Conservation (phyloP, 1,139 yeast species). For the Lodderomyces margitis region DNA sequence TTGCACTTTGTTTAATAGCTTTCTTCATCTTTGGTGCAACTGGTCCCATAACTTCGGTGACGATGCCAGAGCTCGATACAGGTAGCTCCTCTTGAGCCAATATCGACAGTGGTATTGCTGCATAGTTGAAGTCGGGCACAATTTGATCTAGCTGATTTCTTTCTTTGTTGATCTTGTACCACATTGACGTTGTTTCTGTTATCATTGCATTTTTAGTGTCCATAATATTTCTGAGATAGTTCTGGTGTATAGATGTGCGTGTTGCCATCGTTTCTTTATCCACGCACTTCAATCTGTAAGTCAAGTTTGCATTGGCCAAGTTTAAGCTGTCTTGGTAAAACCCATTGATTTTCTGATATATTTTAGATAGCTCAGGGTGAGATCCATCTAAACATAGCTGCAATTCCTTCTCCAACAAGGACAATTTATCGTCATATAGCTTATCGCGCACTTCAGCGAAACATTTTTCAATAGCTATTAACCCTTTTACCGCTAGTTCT, state of each 20-base stretch:
- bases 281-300: slow-evolving; percentile 73
- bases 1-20: slow-evolving; percentile 35
- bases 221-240: slow-evolving; percentile 65
- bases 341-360: slow-evolving; percentile 68
- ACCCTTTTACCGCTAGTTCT: slow-evolving; percentile 62
- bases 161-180: slow-evolving; percentile 93
- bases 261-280: slow-evolving; percentile 78
- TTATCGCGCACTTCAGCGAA: slow-evolving; percentile 85
- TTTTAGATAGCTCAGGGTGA: slow-evolving; percentile 77
- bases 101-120: slow-evolving; percentile 33
- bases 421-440: slow-evolving; percentile 70
- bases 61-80: slow-evolving; percentile 7
- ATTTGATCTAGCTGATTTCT: slow-evolving; percentile 79
- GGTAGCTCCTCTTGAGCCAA: slow-evolving; percentile 10
- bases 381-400: slow-evolving; percentile 86
- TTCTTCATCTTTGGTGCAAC: slow-evolving; percentile 31
- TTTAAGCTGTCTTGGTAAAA: slow-evolving; percentile 67
- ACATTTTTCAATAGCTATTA: slow-evolving; percentile 76
- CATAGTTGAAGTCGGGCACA: slow-evolving; percentile 44
- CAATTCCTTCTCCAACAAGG: slow-evolving; percentile 74
- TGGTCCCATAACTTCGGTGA: slow-evolving; percentile 12
- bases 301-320: slow-evolving; percentile 65
- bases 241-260: slow-evolving; percentile 81
- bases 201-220: slow-evolving; percentile 69
- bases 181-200: slow-evolving; percentile 72